These are phyloP conservation scores for Beauveria pseudobassiana DNA, from an alignment of 2,329 filamentous ascomycete species.

Conservation along the genomic window DNA sequence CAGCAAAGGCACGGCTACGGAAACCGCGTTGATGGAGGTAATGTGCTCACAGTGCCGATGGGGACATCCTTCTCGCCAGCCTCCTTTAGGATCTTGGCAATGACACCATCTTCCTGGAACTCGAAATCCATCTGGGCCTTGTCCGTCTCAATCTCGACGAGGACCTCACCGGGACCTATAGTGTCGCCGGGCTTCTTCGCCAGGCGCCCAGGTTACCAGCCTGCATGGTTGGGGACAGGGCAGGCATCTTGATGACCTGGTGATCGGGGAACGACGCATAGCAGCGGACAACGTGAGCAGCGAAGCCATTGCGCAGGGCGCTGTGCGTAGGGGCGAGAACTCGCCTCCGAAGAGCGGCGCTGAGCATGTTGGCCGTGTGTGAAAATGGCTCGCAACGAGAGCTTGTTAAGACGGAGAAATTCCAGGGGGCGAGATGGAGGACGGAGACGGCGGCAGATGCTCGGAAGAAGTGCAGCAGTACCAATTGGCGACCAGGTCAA, in stretches of 20 bases:
- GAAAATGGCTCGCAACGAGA: slow-evolving; percentile 13
- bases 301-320: slow-evolving; percentile 43
- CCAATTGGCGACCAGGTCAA: slow-evolving; percentile 9
- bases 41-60: slow-evolving; percentile 75
- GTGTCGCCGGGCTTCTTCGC: slow-evolving; percentile 92
- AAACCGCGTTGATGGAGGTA: background rate
- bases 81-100: slow-evolving; percentile 91
- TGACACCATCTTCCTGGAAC: slow-evolving; percentile 94
- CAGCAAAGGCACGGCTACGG: background rate
- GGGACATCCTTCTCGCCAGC: slow-evolving; percentile 89
- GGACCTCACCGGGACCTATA: slow-evolving; percentile 83
- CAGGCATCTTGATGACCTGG: slow-evolving; percentile 95
- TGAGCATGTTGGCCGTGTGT: slow-evolving; percentile 42
- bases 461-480: background rate
- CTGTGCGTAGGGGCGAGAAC: slow-evolving; percentile 44
- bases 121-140: slow-evolving; percentile 99
- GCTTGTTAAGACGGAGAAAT: background rate
- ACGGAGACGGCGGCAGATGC: background rate
- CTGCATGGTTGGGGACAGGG: slow-evolving; percentile 95
- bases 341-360: slow-evolving; percentile 56
- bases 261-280: slow-evolving; percentile 88
- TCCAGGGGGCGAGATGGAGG: background rate
- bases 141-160: slow-evolving; percentile 98
- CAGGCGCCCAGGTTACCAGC: slow-evolving; percentile 92
- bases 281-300: slow-evolving; percentile 52